These are phyloP conservation scores for Paracoccidioides brasiliensis DNA, from an alignment of 2,329 filamentous ascomycete species.

Conservation along the genomic window DNA sequence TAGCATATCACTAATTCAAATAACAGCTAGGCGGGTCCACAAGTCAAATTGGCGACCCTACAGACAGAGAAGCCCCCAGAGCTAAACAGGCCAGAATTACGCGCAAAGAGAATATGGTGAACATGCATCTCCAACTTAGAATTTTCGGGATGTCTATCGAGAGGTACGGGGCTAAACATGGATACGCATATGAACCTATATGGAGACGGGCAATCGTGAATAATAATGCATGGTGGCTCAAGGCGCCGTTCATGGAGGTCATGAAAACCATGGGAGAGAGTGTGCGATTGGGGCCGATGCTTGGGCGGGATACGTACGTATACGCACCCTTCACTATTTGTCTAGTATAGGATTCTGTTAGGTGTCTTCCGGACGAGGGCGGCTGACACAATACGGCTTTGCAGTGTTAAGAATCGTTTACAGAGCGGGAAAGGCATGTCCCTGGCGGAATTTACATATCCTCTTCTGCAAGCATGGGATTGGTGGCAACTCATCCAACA, in stretches of 20 bases:
- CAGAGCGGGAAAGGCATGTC: constrained; percentile 85
- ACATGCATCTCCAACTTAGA: constrained; percentile 39
- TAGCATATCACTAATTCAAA: constrained; percentile 7
- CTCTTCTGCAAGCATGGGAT: constrained; percentile 88
- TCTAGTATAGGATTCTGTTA: constrained; percentile 5
- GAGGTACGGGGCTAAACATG: constrained; percentile 49
- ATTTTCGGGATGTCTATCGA: constrained; percentile 65
- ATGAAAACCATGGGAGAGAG: constrained; percentile 59
- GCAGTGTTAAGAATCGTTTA: constrained; percentile 66
- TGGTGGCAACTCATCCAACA: constrained; percentile 74
- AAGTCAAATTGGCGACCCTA: constrained; percentile 35
- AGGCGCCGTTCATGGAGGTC: constrained; percentile 58
- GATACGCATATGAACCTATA: constrained; percentile 49
- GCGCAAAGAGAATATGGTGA: constrained; percentile 35
- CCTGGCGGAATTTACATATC: constrained; percentile 84
- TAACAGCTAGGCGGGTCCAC: constrained; percentile 35
- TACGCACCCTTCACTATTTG: constrained; percentile 1
- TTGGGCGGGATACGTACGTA: constrained; percentile 73
- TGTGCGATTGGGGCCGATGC: constrained; percentile 71
- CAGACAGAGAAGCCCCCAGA: constrained; percentile 30
- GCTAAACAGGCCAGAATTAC: constrained; percentile 24
- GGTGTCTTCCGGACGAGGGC: not conserved
- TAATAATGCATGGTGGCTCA: constrained; percentile 74
- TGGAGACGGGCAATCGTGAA: constrained; percentile 60
- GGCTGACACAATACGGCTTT: not conserved